phyloP scores from a whole-genome alignment of 106 monocot species.

The Agapanthus africanus region DNA sequence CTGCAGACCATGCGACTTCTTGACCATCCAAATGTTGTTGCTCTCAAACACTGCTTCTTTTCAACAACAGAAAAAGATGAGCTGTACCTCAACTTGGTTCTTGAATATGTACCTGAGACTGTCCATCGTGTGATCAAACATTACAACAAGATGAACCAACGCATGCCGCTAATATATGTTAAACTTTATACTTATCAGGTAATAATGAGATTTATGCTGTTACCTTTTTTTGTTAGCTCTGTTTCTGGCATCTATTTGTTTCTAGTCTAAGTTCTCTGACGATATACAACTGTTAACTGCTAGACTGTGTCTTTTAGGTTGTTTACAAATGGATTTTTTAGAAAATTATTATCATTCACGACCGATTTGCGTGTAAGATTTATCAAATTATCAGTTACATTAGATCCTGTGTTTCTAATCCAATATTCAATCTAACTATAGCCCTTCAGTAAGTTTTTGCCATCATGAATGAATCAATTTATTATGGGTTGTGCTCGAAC shows the following conservation, averaged over 20 bases:
- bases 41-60: slow-evolving; percentile 55
- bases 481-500: neutral
- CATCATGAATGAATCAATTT: neutral
- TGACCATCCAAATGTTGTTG: slow-evolving; percentile 57
- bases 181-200: slow-evolving; percentile 62
- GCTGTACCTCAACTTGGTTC: slow-evolving; percentile 51
- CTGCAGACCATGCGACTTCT: slow-evolving; percentile 32
- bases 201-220: no score
- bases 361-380: neutral
- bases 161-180: slow-evolving; percentile 58
- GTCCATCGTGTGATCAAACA: slow-evolving; percentile 54
- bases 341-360: neutral
- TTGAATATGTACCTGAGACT: slow-evolving; percentile 63
- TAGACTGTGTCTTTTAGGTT: neutral
- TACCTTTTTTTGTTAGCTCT: neutral
- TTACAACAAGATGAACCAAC: slow-evolving; percentile 50
- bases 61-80: slow-evolving; percentile 65
- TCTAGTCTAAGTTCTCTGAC: neutral
- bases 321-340: neutral
- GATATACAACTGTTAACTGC: neutral
- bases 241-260: neutral
- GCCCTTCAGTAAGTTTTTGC: neutral
- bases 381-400: neutral
- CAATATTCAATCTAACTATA: neutral
- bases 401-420: neutral